Conservation (phyloP, 179 eudicot genomes). For the Drosera spatulata region DNA sequence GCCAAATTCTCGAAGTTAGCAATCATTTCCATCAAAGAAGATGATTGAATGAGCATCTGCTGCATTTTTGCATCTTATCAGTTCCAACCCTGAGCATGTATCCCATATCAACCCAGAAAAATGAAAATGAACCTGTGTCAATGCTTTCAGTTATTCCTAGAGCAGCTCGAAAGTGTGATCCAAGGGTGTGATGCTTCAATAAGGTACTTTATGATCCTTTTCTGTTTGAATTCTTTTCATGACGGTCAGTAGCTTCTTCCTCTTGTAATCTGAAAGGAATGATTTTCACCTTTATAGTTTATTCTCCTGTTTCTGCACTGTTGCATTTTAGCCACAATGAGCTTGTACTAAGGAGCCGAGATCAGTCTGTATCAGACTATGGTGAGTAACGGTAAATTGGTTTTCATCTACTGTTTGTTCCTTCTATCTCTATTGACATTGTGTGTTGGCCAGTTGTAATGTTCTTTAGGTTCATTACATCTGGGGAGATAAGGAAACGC, state of each 20-base stretch:
- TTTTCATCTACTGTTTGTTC: not conserved
- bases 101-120: not conserved
- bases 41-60: too few species aligned
- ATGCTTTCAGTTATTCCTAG: conserved; percentile 67
- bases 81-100: too few species aligned
- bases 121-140: conserved; percentile 2
- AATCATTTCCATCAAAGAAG: too few species aligned
- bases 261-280: conserved; percentile 3
- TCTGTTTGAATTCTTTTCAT: too few species aligned
- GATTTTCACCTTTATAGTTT: not conserved
- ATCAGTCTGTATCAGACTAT: conserved; percentile 83
- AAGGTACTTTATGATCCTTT: conserved; percentile 26
- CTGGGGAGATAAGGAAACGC: conserved; percentile 90
- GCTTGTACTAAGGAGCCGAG: conserved; percentile 75
- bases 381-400: conserved; percentile 37
- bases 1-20: too few species aligned
- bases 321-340: conserved; percentile 59
- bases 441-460: conserved; percentile 66
- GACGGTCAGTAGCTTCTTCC: conserved; percentile 3
- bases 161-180: conserved; percentile 84
- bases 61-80: too few species aligned
- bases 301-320: not conserved
- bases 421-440: conserved; percentile 13
- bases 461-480: conserved; percentile 95
- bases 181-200: conserved; percentile 50